Percentiles rank a stretch among this genome's conserved stretches.
These are phyloP conservation scores for Neotropicomus parvogracilis DNA, from an alignment of 1,284 basidiomycete genomes.

Conservation along the genomic window DNA sequence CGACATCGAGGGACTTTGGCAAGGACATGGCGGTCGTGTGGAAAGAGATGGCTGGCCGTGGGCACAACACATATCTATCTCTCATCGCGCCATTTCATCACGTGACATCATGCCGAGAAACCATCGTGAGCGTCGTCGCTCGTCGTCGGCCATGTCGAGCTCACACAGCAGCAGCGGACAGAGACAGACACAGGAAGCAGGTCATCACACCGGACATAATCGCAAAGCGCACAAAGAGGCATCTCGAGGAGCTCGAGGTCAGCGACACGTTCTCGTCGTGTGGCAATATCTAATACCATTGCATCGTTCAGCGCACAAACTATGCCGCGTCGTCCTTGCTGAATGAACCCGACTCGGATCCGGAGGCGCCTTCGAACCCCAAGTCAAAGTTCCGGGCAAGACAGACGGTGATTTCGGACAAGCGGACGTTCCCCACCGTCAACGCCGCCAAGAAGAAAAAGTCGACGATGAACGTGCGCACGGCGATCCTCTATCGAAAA, in stretches of 20 bases:
- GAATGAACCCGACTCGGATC: conserved; percentile 46
- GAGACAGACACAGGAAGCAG: conserved; percentile 46
- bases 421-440: conserved; percentile 42
- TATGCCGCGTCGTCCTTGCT: conserved; percentile 54
- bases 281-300: conserved; percentile 1
- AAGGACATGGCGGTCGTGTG: conserved; percentile 23
- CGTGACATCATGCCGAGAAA: conserved; percentile 28
- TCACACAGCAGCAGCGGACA: conserved; percentile 35
- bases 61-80: not conserved
- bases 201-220: conserved; percentile 60
- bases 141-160: conserved; percentile 7
- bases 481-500: conserved; percentile 76
- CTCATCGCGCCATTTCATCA: conserved; percentile 25
- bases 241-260: conserved; percentile 81
- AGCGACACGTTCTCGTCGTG: not conserved
- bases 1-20: conserved; percentile 24
- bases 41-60: too few species aligned
- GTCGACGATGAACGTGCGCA: conserved; percentile 74
- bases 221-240: conserved; percentile 68
- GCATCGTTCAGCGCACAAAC: conserved; percentile 60
- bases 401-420: conserved; percentile 67
- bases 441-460: conserved; percentile 59
- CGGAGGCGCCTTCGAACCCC: conserved; percentile 23
- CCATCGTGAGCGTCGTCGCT: conserved; percentile 34
- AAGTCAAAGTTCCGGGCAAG: conserved; percentile 61